A percentile compares a stretch with the other conserved stretches of the same genome.
Evolutionary conservation across 306 rosid species (phyloP).

Genomic region (Prunus padus): DNA sequence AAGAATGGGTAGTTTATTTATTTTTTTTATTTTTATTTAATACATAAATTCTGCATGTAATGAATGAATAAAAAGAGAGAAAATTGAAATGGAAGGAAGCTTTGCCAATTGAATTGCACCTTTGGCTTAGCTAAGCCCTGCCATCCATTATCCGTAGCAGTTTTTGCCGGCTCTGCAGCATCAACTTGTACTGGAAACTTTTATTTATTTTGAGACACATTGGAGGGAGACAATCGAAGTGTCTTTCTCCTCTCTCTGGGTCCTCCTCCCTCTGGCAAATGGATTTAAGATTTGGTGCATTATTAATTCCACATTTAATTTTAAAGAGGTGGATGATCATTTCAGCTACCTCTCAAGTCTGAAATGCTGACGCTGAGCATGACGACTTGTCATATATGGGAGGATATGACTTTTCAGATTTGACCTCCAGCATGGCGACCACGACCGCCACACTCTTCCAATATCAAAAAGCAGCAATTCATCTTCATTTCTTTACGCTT

Average conservation of each 20-base stretch:
- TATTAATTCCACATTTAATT: neutral
- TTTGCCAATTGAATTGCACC: neutral
- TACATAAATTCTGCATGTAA: neutral
- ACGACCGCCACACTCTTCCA: neutral
- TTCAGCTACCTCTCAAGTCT: neutral
- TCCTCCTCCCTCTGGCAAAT: constrained; percentile 2
- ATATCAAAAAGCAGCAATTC: neutral
- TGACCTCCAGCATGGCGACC: constrained; percentile 6
- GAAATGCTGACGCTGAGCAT: constrained; percentile 24
- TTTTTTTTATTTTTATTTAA: no score
- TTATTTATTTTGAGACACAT: neutral
- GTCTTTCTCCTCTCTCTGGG: neutral
- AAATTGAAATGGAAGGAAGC: neutral
- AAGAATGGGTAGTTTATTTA: neutral
- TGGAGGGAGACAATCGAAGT: neutral
- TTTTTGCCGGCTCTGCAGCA: constrained; percentile 9
- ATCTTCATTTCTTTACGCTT: neutral
- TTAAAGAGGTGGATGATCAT: no score
- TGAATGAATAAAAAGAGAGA: neutral
- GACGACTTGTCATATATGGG: constrained; percentile 11
- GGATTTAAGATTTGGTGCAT: constrained; percentile 17
- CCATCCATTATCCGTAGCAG: neutral
- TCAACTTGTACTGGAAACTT: neutral
- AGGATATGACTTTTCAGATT: constrained; percentile 13
- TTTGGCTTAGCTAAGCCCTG: neutral